Evolutionary conservation across 176 grass and related monocot species (phyloP).

Genomic region (Bothriochloa decipiens): DNA sequence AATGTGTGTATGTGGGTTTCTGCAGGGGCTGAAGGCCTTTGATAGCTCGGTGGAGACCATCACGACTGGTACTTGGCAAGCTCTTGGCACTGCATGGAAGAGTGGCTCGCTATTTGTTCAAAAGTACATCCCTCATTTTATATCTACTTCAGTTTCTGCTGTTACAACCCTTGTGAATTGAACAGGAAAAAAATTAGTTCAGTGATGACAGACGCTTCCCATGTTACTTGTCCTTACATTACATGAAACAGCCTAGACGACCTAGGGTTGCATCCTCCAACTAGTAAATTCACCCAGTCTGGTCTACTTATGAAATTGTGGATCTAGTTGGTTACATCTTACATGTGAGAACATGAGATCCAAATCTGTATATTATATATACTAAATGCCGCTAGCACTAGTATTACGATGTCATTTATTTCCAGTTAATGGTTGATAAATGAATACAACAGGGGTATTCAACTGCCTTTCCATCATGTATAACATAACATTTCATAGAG

Average conservation of each 20-base stretch:
- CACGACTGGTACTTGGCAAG: constrained; percentile 79
- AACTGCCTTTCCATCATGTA: background rate
- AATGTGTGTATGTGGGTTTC: constrained; percentile 13
- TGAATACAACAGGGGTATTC: background rate
- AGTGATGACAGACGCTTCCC: background rate
- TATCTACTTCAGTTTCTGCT: constrained; percentile 19
- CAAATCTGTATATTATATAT: background rate
- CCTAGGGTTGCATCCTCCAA: background rate
- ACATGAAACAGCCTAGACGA: constrained; percentile 18
- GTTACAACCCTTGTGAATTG: background rate
- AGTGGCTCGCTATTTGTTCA: constrained; percentile 77
- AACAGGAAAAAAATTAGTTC: background rate
- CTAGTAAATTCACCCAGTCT: background rate
- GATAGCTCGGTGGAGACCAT: constrained; percentile 89
- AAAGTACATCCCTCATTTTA: constrained; percentile 49
- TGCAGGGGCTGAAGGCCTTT: constrained; percentile 84
- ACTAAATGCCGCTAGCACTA: background rate
- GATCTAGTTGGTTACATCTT: background rate
- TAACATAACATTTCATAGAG: no score
- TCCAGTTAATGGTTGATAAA: background rate
- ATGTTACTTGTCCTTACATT: background rate
- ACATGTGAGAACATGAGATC: background rate
- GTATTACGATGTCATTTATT: background rate
- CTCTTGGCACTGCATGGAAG: constrained; percentile 81
- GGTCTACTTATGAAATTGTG: background rate